These are phyloP conservation scores for Penicillium cinerascens DNA, from an alignment of 495 filamentous ascomycete genomes.

Conservation along the genomic window DNA sequence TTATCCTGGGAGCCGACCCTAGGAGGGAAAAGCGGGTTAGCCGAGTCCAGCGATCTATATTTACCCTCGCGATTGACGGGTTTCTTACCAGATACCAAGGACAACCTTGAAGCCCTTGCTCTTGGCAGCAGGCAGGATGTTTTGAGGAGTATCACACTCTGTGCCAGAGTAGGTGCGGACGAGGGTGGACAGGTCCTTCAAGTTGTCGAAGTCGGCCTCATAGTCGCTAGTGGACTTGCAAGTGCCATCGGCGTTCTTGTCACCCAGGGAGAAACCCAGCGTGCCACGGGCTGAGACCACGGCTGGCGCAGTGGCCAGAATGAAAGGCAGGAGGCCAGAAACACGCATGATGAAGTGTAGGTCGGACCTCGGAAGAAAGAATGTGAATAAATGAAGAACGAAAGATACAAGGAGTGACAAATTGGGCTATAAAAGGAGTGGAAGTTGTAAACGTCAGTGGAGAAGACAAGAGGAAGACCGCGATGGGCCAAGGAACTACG, in stretches of 20 bases:
- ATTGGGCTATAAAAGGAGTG: slow-evolving; percentile 2
- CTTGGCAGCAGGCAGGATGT: slow-evolving; percentile 70
- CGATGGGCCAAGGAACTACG: background rate
- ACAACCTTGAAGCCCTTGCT: slow-evolving; percentile 69
- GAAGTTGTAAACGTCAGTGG: slow-evolving; percentile 1
- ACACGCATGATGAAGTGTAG: slow-evolving; percentile 42
- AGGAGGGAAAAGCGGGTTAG: background rate
- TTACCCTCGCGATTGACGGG: background rate
- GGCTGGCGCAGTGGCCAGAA: slow-evolving; percentile 42
- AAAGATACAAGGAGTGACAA: slow-evolving; percentile 4
- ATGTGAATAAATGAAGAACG: slow-evolving; percentile 7
- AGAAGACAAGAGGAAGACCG: background rate
- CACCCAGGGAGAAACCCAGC: slow-evolving; percentile 49
- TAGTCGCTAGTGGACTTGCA: slow-evolving; percentile 68
- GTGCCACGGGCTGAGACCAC: slow-evolving; percentile 42
- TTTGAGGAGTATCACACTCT: slow-evolving; percentile 59
- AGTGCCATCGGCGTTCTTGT: slow-evolving; percentile 48
- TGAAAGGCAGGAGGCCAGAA: slow-evolving; percentile 32
- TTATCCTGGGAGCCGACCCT: slow-evolving; percentile 56
- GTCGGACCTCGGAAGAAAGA: slow-evolving; percentile 3
- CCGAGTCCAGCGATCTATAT: background rate
- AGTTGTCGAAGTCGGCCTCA: slow-evolving; percentile 62
- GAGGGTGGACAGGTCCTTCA: slow-evolving; percentile 50
- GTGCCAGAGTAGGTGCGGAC: slow-evolving; percentile 69
- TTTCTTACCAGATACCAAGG: slow-evolving; percentile 66